phyloP scores from a whole-genome alignment of 306 rosid species.

The Albizia julibrissin region DNA sequence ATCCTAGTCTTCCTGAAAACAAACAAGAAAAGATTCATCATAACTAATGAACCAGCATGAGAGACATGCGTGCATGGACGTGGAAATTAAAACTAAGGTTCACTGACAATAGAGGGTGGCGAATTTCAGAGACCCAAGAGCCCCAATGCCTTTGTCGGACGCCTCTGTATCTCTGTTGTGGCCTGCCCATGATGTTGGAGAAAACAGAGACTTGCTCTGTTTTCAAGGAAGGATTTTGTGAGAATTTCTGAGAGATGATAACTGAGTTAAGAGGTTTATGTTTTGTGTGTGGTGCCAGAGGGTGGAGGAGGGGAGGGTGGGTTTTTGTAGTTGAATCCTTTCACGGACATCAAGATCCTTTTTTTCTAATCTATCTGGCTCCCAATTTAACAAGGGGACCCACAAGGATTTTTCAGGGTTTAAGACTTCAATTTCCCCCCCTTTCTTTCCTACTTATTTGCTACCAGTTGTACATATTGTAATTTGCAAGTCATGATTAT shows the following conservation, averaged over 20 bases:
- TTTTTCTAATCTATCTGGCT: slow-evolving; percentile 42
- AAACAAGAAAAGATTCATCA: slow-evolving; percentile 5
- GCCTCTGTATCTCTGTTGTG: slow-evolving; percentile 92
- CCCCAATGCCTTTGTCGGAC: slow-evolving; percentile 99
- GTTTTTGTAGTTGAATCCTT: slow-evolving; percentile 51
- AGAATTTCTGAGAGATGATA: slow-evolving; percentile 35
- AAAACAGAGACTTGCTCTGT: slow-evolving; percentile 33
- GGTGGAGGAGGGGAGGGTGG: slow-evolving; percentile 28
- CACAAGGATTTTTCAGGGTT: slow-evolving; percentile 36
- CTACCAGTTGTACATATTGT: slow-evolving; percentile 37
- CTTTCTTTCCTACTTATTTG: background rate
- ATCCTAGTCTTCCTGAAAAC: slow-evolving; percentile 86
- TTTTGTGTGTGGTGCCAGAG: slow-evolving; percentile 6
- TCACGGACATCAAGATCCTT: slow-evolving; percentile 24
- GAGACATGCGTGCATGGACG: background rate
- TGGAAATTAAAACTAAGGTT: background rate
- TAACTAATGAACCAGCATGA: background rate
- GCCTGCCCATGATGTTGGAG: slow-evolving; percentile 73
- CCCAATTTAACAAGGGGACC: slow-evolving; percentile 49
- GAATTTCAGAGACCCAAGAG: slow-evolving; percentile 98
- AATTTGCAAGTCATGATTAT: slow-evolving; percentile 32
- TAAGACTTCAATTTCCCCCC: background rate
- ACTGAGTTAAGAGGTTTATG: background rate
- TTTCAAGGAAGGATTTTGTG: slow-evolving; percentile 41
- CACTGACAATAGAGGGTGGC: slow-evolving; percentile 90